A percentile compares a stretch with the other conserved stretches of the same genome.
These are phyloP conservation scores for Inga leiocalycina DNA, from an alignment of 306 rosid species.

Conservation along the genomic window DNA sequence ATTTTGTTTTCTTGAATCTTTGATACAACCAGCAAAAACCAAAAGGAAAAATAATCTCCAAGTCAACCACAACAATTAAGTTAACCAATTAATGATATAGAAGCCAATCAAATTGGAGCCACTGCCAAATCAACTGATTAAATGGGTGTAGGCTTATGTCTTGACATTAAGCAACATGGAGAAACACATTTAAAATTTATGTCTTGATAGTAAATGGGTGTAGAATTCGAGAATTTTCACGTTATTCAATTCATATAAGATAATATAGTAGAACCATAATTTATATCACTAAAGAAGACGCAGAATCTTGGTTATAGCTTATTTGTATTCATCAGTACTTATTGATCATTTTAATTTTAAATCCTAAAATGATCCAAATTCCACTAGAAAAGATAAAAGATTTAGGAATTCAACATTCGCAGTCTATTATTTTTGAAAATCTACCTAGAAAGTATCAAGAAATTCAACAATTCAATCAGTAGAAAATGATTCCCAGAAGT, in stretches of 20 bases:
- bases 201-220: too few species aligned
- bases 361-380: conserved; percentile 11
- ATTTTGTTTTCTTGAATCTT: conserved; percentile 16
- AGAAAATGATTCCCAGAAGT: not conserved
- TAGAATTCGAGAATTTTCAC: conserved; percentile 12
- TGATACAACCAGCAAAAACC: conserved; percentile 32
- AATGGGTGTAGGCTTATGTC: not conserved
- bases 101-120: conserved; percentile 11
- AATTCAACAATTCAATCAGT: not conserved
- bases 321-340: conserved; percentile 1
- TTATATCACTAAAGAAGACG: not conserved
- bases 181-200: not conserved
- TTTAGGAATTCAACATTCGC: not conserved
- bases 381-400: not conserved
- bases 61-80: conserved; percentile 18
- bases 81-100: not conserved
- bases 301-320: conserved; percentile 7
- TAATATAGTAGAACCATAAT: not conserved
- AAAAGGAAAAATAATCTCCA: conserved; percentile 27
- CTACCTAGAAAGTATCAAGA: not conserved
- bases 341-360: not conserved
- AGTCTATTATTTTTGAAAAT: not conserved
- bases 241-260: conserved; percentile 10
- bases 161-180: conserved; percentile 8
- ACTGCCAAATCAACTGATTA: conserved; percentile 20